Evolutionary conservation across 371 early-diverging fungal species (phyloP).

Genomic region (Lichtheimia ramosa): DNA sequence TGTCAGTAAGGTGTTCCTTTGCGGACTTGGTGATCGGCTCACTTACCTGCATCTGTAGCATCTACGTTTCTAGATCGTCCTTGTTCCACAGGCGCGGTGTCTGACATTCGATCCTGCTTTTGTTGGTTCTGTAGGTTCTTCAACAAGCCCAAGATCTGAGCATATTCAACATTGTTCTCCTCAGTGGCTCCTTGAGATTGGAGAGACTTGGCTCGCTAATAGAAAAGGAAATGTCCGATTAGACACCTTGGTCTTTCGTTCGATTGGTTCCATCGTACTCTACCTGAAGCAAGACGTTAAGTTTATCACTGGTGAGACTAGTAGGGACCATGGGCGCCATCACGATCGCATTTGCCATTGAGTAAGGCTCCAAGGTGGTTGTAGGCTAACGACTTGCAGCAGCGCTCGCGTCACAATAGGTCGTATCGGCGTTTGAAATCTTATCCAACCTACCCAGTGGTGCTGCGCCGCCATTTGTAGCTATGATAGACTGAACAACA

Average conservation of each 20-base stretch:
- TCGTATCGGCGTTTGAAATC: too few species aligned
- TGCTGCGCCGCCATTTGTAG: too few species aligned
- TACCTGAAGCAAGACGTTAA: slow-evolving; percentile 5
- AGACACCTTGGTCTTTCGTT: neutral
- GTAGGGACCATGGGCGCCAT: slow-evolving; percentile 4
- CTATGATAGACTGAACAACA: too few species aligned
- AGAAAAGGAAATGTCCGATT: neutral
- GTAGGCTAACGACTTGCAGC: too few species aligned
- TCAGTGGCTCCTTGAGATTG: slow-evolving; percentile 69
- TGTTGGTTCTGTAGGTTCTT: slow-evolving; percentile 43
- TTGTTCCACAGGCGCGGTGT: neutral
- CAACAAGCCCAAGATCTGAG: slow-evolving; percentile 61
- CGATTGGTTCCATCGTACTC: neutral
- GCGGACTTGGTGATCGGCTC: neutral
- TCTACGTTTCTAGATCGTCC: neutral
- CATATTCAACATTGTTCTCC: slow-evolving; percentile 66
- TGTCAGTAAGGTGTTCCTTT: neutral
- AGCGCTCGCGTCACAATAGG: too few species aligned
- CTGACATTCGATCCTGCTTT: neutral
- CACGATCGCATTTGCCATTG: neutral
- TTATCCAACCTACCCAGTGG: too few species aligned
- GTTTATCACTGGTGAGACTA: slow-evolving; percentile 6
- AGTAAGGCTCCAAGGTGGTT: too few species aligned
- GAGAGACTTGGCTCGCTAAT: slow-evolving; percentile 41
- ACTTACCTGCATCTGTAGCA: neutral